Base-by-base conservation (phyloP, 495 filamentous ascomycete species). In the Annulohypoxylon nitens region DNA sequence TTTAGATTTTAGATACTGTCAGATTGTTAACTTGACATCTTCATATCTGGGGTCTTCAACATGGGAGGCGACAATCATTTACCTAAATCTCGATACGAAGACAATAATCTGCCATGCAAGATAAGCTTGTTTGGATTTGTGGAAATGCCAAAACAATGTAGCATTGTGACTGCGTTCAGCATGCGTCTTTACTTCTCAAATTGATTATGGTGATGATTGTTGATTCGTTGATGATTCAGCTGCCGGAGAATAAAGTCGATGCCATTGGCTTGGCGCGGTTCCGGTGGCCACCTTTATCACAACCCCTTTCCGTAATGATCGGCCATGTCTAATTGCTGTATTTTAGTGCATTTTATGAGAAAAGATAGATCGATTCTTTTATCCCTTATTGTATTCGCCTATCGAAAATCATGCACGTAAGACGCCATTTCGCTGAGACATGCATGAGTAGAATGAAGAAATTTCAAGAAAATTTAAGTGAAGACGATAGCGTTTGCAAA, bases 141-240 rank as follows among this genome's bases (percentile, higher is more conserved):
- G 16, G 41, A 10, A 16, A 10, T 12, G 14, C 36, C 34, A 39
- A 63, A 50, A 71, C 47, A 59, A 18, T 39, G 37, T 55, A 26
- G 39, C 36, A 61, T 65, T 59, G 36, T 33, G 61, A 43, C 26
- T 33, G 50, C 41, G n/a, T 41, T 45, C 14, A 60, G 30, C 30
- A 11, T 39, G 36, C 36, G 39, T 43, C 12, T 43, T n/a, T 25
- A 60, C 23, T 23, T 7, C 37, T 57, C 33, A 6, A 47, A 26
- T 16, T 34, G 4, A 20, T 43, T 37, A 43, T 58, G 37, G 12
- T 25, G 36, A 64, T 14, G 43, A 30, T 45, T 6, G 43, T 64
- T 62, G 20, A 64, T 69, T 65, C 62, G 20, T 61, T 69, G 55
- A 65, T 69, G 61, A 69, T 69, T 69, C 66, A 69, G 71, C 65